Base-by-base conservation (phyloP, 768 basidiomycete genomes). In the Russula vinacea region DNA sequence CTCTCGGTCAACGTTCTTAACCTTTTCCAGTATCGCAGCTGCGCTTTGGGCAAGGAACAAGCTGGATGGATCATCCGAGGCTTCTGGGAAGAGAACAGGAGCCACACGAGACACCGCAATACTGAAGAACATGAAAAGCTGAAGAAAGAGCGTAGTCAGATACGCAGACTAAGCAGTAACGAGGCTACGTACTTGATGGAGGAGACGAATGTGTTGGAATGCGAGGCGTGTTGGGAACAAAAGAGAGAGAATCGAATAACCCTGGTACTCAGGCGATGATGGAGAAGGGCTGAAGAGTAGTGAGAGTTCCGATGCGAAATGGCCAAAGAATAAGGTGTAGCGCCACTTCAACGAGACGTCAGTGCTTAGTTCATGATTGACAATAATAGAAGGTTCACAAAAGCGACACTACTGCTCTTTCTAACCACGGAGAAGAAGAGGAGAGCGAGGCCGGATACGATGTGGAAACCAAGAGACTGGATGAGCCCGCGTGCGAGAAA, bases 201-300 rank as follows among this genome's bases (percentile, higher is more conserved):
- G 77, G 73, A 92, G 83, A 42, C 83, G 76, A 64, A 91, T 81
- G 74, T 94, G 89, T 71, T 94, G 91, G 72, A 86, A 88, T 1
- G 83, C 80, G 1, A 89, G 82, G 14, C 89, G 82, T 7, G 78
- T 75, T 0, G 90, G 90, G 75, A 90, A 85, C 40, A 32, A 67
- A 73, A 49, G 26, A 72, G 59, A 71, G 72, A 71, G 67, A 76
- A 61, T 59, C 73, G 70, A 51, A 69, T 70, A 62, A 68, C 71
- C 57, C 67, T 68, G 62, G 62, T 59, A 47, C 73, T 64, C 26
- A 13, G 69, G 54, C 0, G 76, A 52, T n/a, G 77, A 69, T 0
- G 80, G 79, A 24, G 84, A 81, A 0, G 87, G 85, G 0, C 83
- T 78, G 57, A 93, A 78, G 51, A 90, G 78, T 61, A 90, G 81